These are phyloP conservation scores for Pistacia integerrima DNA, from an alignment of 345 rosid species.

Conservation along the genomic window DNA sequence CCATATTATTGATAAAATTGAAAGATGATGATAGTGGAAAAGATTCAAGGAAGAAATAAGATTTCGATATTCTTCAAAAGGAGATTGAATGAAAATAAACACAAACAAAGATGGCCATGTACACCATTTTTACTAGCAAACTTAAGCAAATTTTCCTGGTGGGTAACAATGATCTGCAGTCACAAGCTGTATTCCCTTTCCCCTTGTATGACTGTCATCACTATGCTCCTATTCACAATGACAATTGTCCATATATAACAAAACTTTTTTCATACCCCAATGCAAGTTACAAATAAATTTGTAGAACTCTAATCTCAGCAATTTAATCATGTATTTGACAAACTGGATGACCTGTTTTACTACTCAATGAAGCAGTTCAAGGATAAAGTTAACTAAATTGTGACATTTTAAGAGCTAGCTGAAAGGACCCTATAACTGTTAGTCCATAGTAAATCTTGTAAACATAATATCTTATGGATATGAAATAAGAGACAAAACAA, in stretches of 20 bases:
- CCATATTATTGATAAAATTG: too few relatives aligned
- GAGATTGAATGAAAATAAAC: neutral
- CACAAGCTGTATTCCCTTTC: neutral
- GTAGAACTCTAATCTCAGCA: neutral
- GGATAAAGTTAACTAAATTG: neutral
- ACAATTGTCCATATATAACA: neutral
- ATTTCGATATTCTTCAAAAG: neutral
- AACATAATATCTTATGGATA: neutral
- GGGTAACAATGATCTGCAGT: neutral
- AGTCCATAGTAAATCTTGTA: neutral
- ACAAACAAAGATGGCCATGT: neutral
- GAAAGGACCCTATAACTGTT: neutral
- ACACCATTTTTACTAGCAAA: neutral
- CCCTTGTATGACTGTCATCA: neutral
- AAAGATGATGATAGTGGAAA: neutral
- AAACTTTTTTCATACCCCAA: neutral
- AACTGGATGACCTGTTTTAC: neutral
- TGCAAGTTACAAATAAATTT: neutral
- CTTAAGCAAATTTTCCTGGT: conserved; percentile 1
- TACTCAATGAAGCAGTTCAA: neutral
- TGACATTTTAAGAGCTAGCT: neutral
- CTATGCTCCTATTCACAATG: neutral
- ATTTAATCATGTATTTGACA: neutral
- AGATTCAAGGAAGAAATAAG: neutral
- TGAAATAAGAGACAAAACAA: neutral